phyloP scores from a whole-genome alignment of 2,329 filamentous ascomycete genomes.

The Akanthomyces muscarius region DNA sequence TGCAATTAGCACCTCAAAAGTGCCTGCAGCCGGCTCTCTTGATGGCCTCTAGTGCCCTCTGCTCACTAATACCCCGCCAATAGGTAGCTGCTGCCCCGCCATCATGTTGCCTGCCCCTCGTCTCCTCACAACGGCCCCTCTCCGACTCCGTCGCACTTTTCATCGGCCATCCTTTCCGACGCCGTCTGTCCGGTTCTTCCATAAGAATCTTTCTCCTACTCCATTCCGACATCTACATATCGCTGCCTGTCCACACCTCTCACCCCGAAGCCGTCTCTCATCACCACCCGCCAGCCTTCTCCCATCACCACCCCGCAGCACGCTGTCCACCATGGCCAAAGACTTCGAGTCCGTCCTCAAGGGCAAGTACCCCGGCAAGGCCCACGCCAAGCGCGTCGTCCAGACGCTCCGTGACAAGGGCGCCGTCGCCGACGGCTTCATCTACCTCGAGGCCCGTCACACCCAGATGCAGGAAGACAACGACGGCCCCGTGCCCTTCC shows the following conservation, averaged over 20 bases:
- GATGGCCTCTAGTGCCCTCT: too few relatives aligned
- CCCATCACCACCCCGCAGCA: neutral
- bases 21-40: neutral
- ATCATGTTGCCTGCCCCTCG: neutral
- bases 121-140: constrained; percentile 3
- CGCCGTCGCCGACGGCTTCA: constrained; percentile 60
- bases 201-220: neutral
- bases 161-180: constrained; percentile 7
- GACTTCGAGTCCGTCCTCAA: constrained; percentile 51
- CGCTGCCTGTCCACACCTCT: neutral
- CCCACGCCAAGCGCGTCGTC: constrained; percentile 79
- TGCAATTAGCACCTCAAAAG: neutral
- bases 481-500: constrained; percentile 76
- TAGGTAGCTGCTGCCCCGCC: neutral
- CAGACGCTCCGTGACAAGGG: constrained; percentile 67
- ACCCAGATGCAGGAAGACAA: constrained; percentile 84
- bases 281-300: too few relatives aligned
- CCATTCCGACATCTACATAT: neutral
- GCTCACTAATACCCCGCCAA: too few relatives aligned
- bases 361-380: constrained; percentile 77
- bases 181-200: neutral
- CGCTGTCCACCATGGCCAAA: constrained; percentile 31
- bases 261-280: neutral
- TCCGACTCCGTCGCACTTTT: constrained; percentile 8
- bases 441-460: constrained; percentile 85